A percentile compares a stretch with the other conserved stretches of the same genome.
Conservation (phyloP, 2,329 filamentous ascomycete species). For the Neopestalotiopsis sp. region DNA sequence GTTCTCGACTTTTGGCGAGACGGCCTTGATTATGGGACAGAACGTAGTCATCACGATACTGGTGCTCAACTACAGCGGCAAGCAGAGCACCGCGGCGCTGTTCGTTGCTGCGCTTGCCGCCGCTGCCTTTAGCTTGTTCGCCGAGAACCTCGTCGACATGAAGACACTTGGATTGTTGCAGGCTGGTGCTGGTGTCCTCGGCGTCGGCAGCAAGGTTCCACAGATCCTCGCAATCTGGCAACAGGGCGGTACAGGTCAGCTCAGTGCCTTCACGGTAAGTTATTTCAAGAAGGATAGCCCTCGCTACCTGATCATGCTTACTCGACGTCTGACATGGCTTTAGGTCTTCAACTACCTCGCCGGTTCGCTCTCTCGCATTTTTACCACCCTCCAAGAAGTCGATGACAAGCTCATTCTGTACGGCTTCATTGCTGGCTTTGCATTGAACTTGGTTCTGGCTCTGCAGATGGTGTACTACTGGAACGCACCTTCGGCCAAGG, state of each 20-base stretch:
- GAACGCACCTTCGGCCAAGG: conserved; percentile 67
- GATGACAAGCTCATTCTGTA: conserved; percentile 96
- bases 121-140: conserved; percentile 74
- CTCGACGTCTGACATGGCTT: background rate
- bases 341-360: conserved; percentile 98
- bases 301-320: background rate
- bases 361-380: conserved; percentile 92
- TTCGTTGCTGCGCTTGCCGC: conserved; percentile 81
- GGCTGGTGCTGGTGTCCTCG: conserved; percentile 80
- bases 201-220: conserved; percentile 89
- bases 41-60: conserved; percentile 89
- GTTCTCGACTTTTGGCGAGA: conserved; percentile 97
- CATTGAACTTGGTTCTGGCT: conserved; percentile 86
- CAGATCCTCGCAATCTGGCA: conserved; percentile 88
- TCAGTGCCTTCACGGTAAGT: conserved; percentile 94
- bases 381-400: conserved; percentile 96
- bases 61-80: conserved; percentile 83
- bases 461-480: conserved; percentile 96
- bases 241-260: conserved; percentile 88
- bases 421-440: conserved; percentile 89
- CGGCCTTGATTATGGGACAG: conserved; percentile 87
- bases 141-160: conserved; percentile 67
- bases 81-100: conserved; percentile 69
- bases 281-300: background rate
- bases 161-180: conserved; percentile 76